phyloP scores from a whole-genome alignment of 441 rosid genomes.

The Codiaeum variegatum region DNA sequence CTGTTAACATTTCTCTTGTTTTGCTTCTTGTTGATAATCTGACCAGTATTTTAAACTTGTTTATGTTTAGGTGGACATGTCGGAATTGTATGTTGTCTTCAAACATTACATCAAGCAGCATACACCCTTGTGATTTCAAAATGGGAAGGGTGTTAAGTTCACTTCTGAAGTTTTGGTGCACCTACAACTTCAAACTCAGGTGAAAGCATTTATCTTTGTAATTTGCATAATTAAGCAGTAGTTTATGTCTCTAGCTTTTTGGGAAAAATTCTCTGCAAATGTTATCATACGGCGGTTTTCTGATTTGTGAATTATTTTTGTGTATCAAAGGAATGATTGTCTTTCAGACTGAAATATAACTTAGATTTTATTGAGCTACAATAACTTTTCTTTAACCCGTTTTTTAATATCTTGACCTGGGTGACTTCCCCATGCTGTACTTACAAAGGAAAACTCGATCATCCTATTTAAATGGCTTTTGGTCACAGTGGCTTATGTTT shows the following conservation, averaged over 20 bases:
- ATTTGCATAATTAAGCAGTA: background rate
- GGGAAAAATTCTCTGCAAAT: no score
- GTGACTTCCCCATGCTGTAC: background rate
- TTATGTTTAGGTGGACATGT: conserved; percentile 75
- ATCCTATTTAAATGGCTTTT: background rate
- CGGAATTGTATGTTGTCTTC: conserved; percentile 57
- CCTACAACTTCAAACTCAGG: conserved; percentile 74
- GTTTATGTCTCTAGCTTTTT: no score
- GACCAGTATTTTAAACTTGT: conserved; percentile 18
- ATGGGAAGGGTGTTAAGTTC: conserved; percentile 71
- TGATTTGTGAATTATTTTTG: no score
- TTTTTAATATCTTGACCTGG: background rate
- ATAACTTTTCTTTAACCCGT: background rate
- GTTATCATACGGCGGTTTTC: no score
- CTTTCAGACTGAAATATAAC: background rate
- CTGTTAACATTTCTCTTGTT: background rate
- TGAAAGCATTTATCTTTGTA: conserved; percentile 23
- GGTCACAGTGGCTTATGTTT: background rate
- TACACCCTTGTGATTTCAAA: conserved; percentile 87
- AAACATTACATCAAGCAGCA: conserved; percentile 63
- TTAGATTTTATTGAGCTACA: no score
- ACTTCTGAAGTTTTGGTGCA: conserved; percentile 66
- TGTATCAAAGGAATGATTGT: no score
- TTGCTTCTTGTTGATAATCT: conserved; percentile 13
- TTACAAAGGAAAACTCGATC: background rate